Percentiles rank a stretch among this genome's conserved stretches.
These are phyloP conservation scores for Hydrangea macrophylla DNA, from an alignment of 148 eudicot genomes.

Conservation along the genomic window DNA sequence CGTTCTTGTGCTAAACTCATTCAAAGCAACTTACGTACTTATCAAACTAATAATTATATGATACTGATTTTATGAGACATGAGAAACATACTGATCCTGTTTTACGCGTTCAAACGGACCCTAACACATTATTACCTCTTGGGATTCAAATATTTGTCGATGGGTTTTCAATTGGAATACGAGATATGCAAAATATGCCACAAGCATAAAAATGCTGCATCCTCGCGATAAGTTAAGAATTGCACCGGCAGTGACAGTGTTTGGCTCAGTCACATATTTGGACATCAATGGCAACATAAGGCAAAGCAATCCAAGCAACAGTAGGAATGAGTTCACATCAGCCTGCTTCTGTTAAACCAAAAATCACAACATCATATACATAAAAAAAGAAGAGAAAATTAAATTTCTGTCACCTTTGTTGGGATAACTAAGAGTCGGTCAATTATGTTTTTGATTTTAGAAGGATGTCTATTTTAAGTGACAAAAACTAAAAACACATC, in stretches of 20 bases:
- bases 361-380: background rate
- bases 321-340: slow-evolving; percentile 47
- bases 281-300: slow-evolving; percentile 47
- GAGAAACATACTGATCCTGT: too few relatives aligned
- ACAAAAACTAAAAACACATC: too few relatives aligned
- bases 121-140: slow-evolving; percentile 26
- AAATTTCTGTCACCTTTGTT: too few relatives aligned
- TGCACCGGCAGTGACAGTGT: slow-evolving; percentile 7
- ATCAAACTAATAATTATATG: too few relatives aligned
- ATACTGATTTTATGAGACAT: too few relatives aligned
- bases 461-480: too few relatives aligned
- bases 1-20: too few relatives aligned
- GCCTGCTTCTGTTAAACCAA: slow-evolving; percentile 39
- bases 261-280: slow-evolving; percentile 15
- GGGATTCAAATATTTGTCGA: slow-evolving; percentile 28
- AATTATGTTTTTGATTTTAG: too few relatives aligned
- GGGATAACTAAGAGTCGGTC: too few relatives aligned
- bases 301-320: slow-evolving; percentile 52
- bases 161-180: slow-evolving; percentile 57
- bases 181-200: slow-evolving; percentile 53
- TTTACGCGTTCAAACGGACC: too few relatives aligned
- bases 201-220: slow-evolving; percentile 47
- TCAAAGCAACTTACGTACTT: too few relatives aligned
- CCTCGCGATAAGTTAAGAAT: slow-evolving; percentile 50
- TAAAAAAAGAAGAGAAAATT: background rate